These are phyloP conservation scores for Odonthalia washingtoniensis DNA, from an alignment of 31 red algal species.

Conservation along the genomic window DNA sequence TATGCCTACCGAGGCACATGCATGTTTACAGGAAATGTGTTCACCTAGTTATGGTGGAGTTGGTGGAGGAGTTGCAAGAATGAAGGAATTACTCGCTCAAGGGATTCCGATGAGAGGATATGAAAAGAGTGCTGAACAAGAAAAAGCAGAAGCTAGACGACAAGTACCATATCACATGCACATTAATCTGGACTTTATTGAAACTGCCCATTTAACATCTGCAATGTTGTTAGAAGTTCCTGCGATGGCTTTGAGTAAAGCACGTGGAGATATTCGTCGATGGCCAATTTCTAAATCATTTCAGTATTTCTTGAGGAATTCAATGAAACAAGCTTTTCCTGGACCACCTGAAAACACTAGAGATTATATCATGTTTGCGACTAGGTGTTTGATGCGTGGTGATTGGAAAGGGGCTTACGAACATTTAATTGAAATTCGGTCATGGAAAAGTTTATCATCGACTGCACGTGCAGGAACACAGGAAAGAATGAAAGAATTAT, in stretches of 20 bases:
- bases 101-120: slow-evolving; percentile 79
- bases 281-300: slow-evolving; percentile 87
- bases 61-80: slow-evolving; percentile 72
- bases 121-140: slow-evolving; percentile 94
- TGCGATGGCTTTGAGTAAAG: slow-evolving; percentile 82
- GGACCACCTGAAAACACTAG: slow-evolving; percentile 98
- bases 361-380: slow-evolving; percentile 93
- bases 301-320: slow-evolving; percentile 95
- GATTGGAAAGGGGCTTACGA: slow-evolving; percentile 82
- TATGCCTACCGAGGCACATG: slow-evolving; percentile 82
- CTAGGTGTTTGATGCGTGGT: slow-evolving; percentile 82
- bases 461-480: slow-evolving; percentile 60
- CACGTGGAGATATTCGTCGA: slow-evolving; percentile 83
- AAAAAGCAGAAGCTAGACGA: slow-evolving; percentile 87
- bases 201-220: slow-evolving; percentile 93
- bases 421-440: slow-evolving; percentile 70
- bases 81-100: slow-evolving; percentile 97
- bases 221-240: slow-evolving; percentile 98
- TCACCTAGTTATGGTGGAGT: slow-evolving; percentile 87
- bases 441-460: slow-evolving; percentile 77
- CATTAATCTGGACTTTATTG: slow-evolving; percentile 92
- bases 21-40: slow-evolving; percentile 92
- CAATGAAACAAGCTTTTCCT: slow-evolving; percentile 89
- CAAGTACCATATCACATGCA: slow-evolving; percentile 99
- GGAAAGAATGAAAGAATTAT: slow-evolving; percentile 66